A percentile compares a stretch with the other conserved stretches of the same genome.
Evolutionary conservation across 257 asterid genomes (phyloP).

Genomic region (Solanum medicagineum): DNA sequence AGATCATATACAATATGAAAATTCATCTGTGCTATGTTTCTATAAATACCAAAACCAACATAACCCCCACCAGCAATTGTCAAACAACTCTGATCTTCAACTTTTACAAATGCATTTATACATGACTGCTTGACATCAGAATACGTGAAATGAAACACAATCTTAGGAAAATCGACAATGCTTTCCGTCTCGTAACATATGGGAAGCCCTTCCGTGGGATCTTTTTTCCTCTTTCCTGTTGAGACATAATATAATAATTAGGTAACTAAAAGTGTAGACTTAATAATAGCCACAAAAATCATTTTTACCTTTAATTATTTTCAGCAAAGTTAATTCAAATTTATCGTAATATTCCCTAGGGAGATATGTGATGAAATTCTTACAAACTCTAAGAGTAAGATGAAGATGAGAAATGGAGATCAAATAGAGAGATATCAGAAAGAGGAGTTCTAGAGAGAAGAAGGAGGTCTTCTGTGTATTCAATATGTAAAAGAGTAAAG

Average conservation of each 20-base stretch:
- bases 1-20: conserved; percentile 47
- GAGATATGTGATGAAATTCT: not conserved
- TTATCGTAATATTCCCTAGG: conserved; percentile 10
- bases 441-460: too few species aligned
- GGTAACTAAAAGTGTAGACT: not conserved
- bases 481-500: too few species aligned
- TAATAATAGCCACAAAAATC: not conserved
- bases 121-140: conserved; percentile 28
- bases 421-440: too few species aligned
- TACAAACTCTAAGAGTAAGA: too few species aligned
- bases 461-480: too few species aligned
- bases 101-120: conserved; percentile 22
- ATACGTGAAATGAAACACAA: conserved; percentile 26
- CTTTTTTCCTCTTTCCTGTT: not conserved
- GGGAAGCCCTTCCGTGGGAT: not conserved
- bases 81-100: conserved; percentile 26
- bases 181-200: not conserved
- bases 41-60: conserved; percentile 15
- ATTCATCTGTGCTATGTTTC: conserved; percentile 40
- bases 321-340: conserved; percentile 9
- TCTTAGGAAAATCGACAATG: conserved; percentile 1
- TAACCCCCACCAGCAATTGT: conserved; percentile 2
- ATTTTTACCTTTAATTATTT: not conserved
- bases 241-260: not conserved
- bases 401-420: too few species aligned